These are phyloP conservation scores for Arachnopeziza araneosa DNA, from an alignment of 2,329 filamentous ascomycete genomes.

Conservation along the genomic window DNA sequence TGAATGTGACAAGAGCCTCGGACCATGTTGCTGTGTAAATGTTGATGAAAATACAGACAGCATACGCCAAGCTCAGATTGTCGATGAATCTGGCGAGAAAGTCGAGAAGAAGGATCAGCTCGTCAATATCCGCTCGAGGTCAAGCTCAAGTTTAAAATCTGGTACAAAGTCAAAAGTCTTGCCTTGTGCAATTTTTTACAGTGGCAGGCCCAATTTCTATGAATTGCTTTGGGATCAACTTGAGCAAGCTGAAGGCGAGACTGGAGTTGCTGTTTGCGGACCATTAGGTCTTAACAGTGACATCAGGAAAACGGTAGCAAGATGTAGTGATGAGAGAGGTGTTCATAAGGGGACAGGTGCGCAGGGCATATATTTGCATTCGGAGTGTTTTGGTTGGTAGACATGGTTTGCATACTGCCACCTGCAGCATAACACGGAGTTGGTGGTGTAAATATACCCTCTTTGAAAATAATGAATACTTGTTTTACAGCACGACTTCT, in stretches of 20 bases:
- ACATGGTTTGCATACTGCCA: background rate
- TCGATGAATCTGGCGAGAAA: background rate
- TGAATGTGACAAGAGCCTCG: background rate
- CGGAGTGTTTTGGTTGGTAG: background rate
- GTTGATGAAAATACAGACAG: background rate
- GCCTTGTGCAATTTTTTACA: conserved; percentile 23
- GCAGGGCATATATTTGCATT: conserved; percentile 43
- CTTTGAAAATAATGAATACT: too few species aligned
- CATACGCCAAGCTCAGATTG: background rate
- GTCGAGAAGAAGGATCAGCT: background rate
- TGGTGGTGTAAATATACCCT: background rate
- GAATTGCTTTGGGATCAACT: conserved; percentile 49
- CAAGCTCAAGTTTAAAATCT: background rate
- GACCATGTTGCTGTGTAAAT: background rate
- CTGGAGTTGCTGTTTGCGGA: conserved; percentile 57
- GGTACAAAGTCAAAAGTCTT: background rate
- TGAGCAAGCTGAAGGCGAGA: conserved; percentile 56
- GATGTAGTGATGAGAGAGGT: conserved; percentile 56
- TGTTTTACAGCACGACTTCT: too few species aligned
- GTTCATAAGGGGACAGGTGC: conserved; percentile 63
- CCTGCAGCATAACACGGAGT: background rate
- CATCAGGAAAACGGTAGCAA: conserved; percentile 48
- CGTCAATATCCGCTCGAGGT: background rate
- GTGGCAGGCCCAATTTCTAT: conserved; percentile 46
- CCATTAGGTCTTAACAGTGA: conserved; percentile 48